Conservation (phyloP, 805 yeast genomes). For the Sugiyamaella boreocaroliniensis region DNA sequence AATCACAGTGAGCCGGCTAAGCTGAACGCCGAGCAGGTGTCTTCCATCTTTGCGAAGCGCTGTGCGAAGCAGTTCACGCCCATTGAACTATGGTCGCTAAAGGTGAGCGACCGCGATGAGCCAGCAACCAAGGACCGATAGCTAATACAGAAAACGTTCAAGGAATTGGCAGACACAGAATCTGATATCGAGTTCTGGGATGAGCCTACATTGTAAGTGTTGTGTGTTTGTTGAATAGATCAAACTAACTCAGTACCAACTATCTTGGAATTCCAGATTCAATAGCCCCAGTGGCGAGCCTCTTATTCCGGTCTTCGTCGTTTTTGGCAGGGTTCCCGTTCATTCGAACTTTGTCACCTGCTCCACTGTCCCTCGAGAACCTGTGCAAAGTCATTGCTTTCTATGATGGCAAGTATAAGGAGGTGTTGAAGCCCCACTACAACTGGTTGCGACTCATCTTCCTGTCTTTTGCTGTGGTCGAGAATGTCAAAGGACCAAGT, state of each 20-base stretch:
- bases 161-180: constrained; percentile 18
- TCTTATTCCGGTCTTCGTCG: constrained; percentile 38
- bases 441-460: constrained; percentile 43
- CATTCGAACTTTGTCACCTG: constrained; percentile 30
- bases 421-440: constrained; percentile 32
- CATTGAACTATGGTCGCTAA: constrained; percentile 33
- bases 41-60: constrained; percentile 27
- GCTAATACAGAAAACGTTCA: constrained; percentile 7
- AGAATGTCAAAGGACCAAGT: constrained; percentile 1
- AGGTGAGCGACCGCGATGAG: constrained; percentile 23
- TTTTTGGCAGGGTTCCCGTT: constrained; percentile 48
- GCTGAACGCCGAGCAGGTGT: constrained; percentile 23
- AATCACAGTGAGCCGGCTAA: constrained; percentile 4
- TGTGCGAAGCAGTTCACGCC: constrained; percentile 31
- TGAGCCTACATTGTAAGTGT: constrained; percentile 18
- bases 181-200: constrained; percentile 23
- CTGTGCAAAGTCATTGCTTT: constrained; percentile 42
- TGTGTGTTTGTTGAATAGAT: neutral
- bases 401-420: constrained; percentile 38
- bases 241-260: constrained; percentile 12
- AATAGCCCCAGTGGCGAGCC: constrained; percentile 26
- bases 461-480: constrained; percentile 36
- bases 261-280: constrained; percentile 34
- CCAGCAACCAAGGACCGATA: neutral
- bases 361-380: constrained; percentile 34